Evolutionary conservation across 257 asterid genomes (phyloP).

Genomic region (Nicotiana undulata): DNA sequence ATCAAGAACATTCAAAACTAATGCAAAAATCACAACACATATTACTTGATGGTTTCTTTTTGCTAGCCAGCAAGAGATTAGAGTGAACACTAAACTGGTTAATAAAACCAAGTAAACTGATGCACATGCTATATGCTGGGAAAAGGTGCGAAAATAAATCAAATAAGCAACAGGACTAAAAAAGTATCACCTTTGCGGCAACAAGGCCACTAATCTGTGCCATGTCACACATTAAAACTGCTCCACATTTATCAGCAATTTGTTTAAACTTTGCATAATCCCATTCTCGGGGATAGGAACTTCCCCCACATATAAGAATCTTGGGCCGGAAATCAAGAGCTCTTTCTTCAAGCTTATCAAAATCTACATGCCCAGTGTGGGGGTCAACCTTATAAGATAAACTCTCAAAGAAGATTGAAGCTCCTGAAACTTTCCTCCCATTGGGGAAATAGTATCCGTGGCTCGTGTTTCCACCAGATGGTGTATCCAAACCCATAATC

Average conservation of each 20-base stretch:
- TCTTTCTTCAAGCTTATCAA: constrained; percentile 74
- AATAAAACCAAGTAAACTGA: background rate
- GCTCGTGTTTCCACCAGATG: constrained; percentile 89
- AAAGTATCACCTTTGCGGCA: constrained; percentile 62
- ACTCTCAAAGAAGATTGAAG: constrained; percentile 76
- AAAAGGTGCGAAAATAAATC: too few species aligned
- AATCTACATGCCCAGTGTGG: constrained; percentile 66
- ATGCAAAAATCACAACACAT: too few species aligned
- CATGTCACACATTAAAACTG: constrained; percentile 75
- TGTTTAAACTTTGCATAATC: constrained; percentile 64
- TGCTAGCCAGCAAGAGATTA: background rate
- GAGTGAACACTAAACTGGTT: background rate
- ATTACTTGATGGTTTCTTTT: too few species aligned
- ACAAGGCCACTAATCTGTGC: constrained; percentile 84
- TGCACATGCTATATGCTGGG: background rate
- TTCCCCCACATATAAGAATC: constrained; percentile 84
- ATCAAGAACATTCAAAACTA: background rate
- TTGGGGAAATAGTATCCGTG: constrained; percentile 86
- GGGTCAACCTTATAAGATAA: constrained; percentile 70
- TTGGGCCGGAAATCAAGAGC: constrained; percentile 81
- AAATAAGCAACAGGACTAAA: background rate
- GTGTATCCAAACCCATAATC: constrained; percentile 86
- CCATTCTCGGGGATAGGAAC: constrained; percentile 85
- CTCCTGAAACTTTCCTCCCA: constrained; percentile 89
- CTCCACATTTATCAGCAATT: constrained; percentile 81